phyloP scores from a whole-genome alignment of 768 basidiomycete species.

The Mycena pura region DNA sequence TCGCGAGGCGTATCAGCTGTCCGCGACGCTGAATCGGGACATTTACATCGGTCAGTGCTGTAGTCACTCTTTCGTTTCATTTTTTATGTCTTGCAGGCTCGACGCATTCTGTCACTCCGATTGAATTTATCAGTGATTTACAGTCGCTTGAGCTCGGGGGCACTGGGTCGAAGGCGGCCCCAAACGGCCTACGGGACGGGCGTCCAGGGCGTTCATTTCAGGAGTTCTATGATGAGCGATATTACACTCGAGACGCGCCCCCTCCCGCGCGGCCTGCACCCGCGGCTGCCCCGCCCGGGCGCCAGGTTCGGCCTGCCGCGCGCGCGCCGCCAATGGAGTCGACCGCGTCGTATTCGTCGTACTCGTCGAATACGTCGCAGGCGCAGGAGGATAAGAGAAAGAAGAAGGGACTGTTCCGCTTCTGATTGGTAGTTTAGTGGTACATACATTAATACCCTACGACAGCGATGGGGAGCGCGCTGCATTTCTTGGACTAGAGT shows the following conservation, averaged over 20 bases:
- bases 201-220: slow-evolving; percentile 64
- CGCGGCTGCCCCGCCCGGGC: slow-evolving; percentile 30
- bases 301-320: slow-evolving; percentile 26
- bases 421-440: slow-evolving; percentile 50
- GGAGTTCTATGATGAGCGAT: slow-evolving; percentile 82
- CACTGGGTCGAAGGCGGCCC: slow-evolving; percentile 74
- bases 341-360: slow-evolving; percentile 17
- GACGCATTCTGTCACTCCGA: slow-evolving; percentile 85
- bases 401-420: slow-evolving; percentile 79
- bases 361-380: slow-evolving; percentile 38
- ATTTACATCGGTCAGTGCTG: slow-evolving; percentile 79
- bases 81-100: slow-evolving; percentile 67
- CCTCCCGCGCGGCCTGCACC: slow-evolving; percentile 52
- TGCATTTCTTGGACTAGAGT: too few relatives aligned
- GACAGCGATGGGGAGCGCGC: too few relatives aligned
- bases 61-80: neutral
- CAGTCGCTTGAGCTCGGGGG: slow-evolving; percentile 89
- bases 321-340: slow-evolving; percentile 32
- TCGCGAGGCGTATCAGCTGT: slow-evolving; percentile 84
- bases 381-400: slow-evolving; percentile 70
- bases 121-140: slow-evolving; percentile 85
- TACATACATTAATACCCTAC: too few relatives aligned
- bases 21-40: slow-evolving; percentile 79
- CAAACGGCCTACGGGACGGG: slow-evolving; percentile 69
- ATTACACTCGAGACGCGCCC: slow-evolving; percentile 70